Evolutionary conservation across 1,284 basidiomycete genomes (phyloP).

Genomic region (Caloboletus inedulis): DNA sequence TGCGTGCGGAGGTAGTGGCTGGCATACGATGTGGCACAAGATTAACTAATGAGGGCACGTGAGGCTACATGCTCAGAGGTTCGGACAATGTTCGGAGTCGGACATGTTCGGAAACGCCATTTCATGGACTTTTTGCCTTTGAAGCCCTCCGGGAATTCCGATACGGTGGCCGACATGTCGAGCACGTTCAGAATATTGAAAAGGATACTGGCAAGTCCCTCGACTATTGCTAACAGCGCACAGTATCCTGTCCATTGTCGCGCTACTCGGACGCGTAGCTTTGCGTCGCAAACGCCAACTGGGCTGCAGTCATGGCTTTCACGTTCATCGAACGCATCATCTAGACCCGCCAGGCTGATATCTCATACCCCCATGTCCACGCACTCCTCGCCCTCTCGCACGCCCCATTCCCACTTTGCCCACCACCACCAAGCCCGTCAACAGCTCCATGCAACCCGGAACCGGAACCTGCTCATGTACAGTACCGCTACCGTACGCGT

Average conservation of each 20-base stretch:
- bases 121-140: too few species aligned
- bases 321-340: background rate
- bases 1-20: too few species aligned
- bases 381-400: slow-evolving; percentile 3
- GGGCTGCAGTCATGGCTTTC: slow-evolving; percentile 5
- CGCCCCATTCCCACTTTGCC: slow-evolving; percentile 2
- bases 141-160: background rate
- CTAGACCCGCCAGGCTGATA: background rate
- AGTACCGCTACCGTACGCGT: slow-evolving; percentile 68
- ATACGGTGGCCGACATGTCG: slow-evolving; percentile 1
- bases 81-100: too few species aligned
- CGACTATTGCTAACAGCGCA: too few species aligned
- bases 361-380: slow-evolving; percentile 10
- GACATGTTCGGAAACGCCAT: too few species aligned
- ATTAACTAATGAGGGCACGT: too few species aligned
- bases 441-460: slow-evolving; percentile 48
- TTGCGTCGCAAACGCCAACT: background rate
- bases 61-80: too few species aligned
- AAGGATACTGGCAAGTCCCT: background rate
- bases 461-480: slow-evolving; percentile 77
- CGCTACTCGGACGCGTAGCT: background rate
- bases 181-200: background rate
- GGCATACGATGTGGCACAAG: too few species aligned
- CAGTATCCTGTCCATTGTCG: background rate
- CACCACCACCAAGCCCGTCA: slow-evolving; percentile 31